Base-by-base conservation (phyloP, 2,329 filamentous ascomycete genomes). In the Cercospora nicotianae region DNA sequence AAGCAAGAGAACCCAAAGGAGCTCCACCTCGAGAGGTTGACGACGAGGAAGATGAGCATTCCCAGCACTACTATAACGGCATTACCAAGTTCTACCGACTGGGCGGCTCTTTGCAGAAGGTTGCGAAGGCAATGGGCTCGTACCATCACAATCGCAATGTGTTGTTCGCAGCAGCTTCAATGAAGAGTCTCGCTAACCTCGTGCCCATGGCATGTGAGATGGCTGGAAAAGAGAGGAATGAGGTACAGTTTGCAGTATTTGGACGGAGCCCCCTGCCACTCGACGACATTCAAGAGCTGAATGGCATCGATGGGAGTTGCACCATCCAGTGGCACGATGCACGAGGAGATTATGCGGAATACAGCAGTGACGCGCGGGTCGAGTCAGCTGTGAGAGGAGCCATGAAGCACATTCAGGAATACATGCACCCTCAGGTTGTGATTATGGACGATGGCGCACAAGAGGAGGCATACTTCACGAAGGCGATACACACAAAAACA, bases 161-260 rank as follows among this genome's bases (percentile, higher is more conserved):
- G 16, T 79, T 97, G 3, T 97, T 97, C 77, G 90, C 89, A 4
- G 89, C 91, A 3, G 89, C 91, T 0, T 93, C 86, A 69, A 80
- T 96, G 61, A 87, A 87, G 77, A 95, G 92, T 76, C 87, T 89
- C 16, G 86, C 91, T 0, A 86, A 86, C 33, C 78, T 97, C 63
- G 81, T 97, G 33, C 93, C 93, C 0, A 83, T 97, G 76, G 92
- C 94, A 5, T 98, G 95, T 79, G 87, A 92, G 74, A 97, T 97
- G 94, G 89, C 89, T 6, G 79, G 79, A 23, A 85, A 89, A 78
- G 84, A 86, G 65, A 83, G 86, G 67, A 96, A 88, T 75, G 85
- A 88, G 70, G 93, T 97, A 8, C 94, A 98, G 77, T 90, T 96
- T 76, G 90, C 87, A 0, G 80, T 98, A 3, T 86, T 96, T 81